Evolutionary conservation across 2,329 filamentous ascomycete genomes (phyloP).

Genomic region (Exutisphaerella laricina): DNA sequence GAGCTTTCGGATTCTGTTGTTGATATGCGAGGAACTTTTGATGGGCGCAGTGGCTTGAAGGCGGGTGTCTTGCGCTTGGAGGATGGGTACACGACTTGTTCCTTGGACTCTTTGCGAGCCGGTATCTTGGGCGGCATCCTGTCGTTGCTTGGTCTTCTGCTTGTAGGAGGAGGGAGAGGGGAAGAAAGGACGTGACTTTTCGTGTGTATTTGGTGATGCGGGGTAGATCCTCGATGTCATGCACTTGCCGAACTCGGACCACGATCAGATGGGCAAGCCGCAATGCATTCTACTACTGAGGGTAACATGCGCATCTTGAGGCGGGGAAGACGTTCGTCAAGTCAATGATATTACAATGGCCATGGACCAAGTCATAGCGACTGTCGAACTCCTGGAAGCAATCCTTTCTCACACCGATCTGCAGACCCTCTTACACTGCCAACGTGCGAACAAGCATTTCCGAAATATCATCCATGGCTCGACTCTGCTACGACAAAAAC

Average conservation of each 20-base stretch:
- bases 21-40: slow-evolving; percentile 31
- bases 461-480: slow-evolving; percentile 7
- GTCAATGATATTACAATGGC: too few relatives aligned
- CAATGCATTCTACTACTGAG: too few relatives aligned
- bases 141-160: background rate
- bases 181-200: background rate
- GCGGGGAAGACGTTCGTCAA: too few relatives aligned
- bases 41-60: slow-evolving; percentile 31
- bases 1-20: slow-evolving; percentile 42
- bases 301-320: too few relatives aligned
- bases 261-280: too few relatives aligned
- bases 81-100: slow-evolving; percentile 30
- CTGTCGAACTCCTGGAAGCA: slow-evolving; percentile 7
- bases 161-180: background rate
- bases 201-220: background rate
- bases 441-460: slow-evolving; percentile 2
- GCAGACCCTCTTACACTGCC: background rate
- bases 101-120: slow-evolving; percentile 30
- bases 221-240: background rate
- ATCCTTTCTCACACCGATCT: slow-evolving; percentile 3
- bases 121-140: slow-evolving; percentile 22
- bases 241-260: too few relatives aligned
- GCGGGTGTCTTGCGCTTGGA: slow-evolving; percentile 31
- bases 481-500: slow-evolving; percentile 1
- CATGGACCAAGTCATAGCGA: slow-evolving; percentile 7